Conservation (phyloP, 371 early-diverging fungal genomes). For the Mucor plumbeus region DNA sequence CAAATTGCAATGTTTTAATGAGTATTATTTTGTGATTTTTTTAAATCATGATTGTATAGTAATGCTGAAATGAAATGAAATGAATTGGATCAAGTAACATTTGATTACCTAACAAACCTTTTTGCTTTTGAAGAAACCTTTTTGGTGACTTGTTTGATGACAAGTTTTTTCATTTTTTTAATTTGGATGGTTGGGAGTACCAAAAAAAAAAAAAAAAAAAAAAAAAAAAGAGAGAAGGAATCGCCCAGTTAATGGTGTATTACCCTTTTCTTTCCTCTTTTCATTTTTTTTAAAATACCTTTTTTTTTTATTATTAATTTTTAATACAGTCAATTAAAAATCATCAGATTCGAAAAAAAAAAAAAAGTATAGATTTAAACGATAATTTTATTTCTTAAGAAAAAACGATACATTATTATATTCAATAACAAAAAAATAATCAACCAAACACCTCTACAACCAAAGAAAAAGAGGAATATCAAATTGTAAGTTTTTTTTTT, state of each 20-base stretch:
- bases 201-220: not conserved
- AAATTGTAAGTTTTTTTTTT: not conserved
- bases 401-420: not conserved
- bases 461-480: not conserved
- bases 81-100: not conserved
- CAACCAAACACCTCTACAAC: not conserved
- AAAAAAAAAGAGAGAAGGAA: not conserved
- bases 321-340: not conserved
- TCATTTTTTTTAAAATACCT: not conserved
- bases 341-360: not conserved
- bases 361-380: not conserved
- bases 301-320: not conserved
- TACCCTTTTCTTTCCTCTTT: not conserved
- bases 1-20: not conserved
- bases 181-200: not conserved
- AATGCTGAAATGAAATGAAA: too few relatives aligned
- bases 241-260: not conserved
- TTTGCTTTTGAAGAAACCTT: not conserved
- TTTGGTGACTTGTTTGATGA: conserved; percentile 3
- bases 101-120: not conserved
- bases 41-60: too few relatives aligned
- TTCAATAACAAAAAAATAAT: not conserved
- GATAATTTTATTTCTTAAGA: not conserved
- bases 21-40: too few relatives aligned
- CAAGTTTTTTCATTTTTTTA: not conserved